Conservation (phyloP, 176 grass and related monocot species). For the Microstegium vimineum region DNA sequence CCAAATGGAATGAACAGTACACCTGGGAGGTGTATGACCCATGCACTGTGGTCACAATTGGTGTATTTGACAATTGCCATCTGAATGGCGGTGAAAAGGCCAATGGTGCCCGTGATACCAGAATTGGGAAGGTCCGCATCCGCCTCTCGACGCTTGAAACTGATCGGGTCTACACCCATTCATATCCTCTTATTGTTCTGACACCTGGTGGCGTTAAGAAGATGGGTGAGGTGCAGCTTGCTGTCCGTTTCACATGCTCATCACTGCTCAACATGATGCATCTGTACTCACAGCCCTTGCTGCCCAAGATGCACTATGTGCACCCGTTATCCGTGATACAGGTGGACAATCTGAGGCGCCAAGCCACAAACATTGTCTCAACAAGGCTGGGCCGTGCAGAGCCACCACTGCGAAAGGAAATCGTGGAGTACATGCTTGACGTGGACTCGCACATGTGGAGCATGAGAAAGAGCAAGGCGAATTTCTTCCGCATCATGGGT, state of each 20-base stretch:
- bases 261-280: conserved; percentile 64
- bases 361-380: conserved; percentile 61
- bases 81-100: conserved; percentile 59
- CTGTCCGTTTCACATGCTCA: conserved; percentile 65
- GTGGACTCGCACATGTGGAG: conserved; percentile 79
- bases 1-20: conserved; percentile 77
- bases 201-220: conserved; percentile 59
- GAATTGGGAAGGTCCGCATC: conserved; percentile 70
- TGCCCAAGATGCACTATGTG: conserved; percentile 77
- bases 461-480: conserved; percentile 76
- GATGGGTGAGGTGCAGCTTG: conserved; percentile 69
- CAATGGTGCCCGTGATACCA: conserved; percentile 54
- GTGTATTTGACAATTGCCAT: conserved; percentile 73
- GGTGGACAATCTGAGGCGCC: conserved; percentile 56
- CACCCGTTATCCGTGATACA: conserved; percentile 49
- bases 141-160: conserved; percentile 67
- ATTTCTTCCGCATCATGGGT: conserved; percentile 63
- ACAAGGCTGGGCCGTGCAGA: conserved; percentile 65
- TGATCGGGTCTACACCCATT: conserved; percentile 65
- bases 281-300: conserved; percentile 56
- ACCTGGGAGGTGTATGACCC: conserved; percentile 73
- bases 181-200: conserved; percentile 65
- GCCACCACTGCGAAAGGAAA: conserved; percentile 56
- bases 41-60: conserved; percentile 65
- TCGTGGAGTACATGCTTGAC: conserved; percentile 78